Evolutionary conservation across 1,284 basidiomycete genomes (phyloP).

Genomic region (Coniferiporia sulphurascens): DNA sequence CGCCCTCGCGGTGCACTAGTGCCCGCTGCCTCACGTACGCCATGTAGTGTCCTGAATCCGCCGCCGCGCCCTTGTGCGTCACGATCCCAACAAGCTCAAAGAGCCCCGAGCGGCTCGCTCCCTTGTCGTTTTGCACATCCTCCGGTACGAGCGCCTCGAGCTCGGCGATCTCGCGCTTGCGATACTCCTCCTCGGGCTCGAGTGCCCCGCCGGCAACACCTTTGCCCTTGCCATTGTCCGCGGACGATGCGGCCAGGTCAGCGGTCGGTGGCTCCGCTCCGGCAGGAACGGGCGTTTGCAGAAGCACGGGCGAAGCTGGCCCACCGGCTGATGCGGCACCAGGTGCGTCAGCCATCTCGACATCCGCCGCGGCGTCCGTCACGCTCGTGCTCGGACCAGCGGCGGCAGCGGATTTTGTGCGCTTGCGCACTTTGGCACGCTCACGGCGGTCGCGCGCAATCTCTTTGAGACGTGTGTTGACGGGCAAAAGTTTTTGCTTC

Average conservation of each 20-base stretch:
- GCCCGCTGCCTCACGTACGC: slow-evolving; percentile 80
- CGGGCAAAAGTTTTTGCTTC: slow-evolving; percentile 64
- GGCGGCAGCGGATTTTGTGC: slow-evolving; percentile 49
- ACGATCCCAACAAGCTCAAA: slow-evolving; percentile 91
- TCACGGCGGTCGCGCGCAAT: slow-evolving; percentile 83
- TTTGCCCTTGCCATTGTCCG: slow-evolving; percentile 24
- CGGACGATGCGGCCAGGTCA: slow-evolving; percentile 25
- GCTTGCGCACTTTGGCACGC: slow-evolving; percentile 77
- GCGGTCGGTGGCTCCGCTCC: slow-evolving; percentile 26
- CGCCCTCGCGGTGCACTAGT: slow-evolving; percentile 38
- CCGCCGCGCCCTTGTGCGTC: slow-evolving; percentile 94
- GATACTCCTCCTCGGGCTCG: slow-evolving; percentile 56
- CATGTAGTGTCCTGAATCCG: slow-evolving; percentile 93
- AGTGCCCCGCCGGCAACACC: slow-evolving; percentile 36
- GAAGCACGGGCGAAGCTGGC: slow-evolving; percentile 23
- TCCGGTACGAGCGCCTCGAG: slow-evolving; percentile 60
- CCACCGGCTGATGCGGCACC: slow-evolving; percentile 25
- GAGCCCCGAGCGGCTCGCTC: slow-evolving; percentile 68
- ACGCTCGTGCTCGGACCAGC: slow-evolving; percentile 24
- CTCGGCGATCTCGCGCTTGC: slow-evolving; percentile 59
- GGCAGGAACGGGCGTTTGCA: slow-evolving; percentile 14
- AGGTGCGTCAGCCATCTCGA: slow-evolving; percentile 37
- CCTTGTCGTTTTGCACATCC: slow-evolving; percentile 63
- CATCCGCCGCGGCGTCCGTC: slow-evolving; percentile 25
- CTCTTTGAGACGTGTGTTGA: slow-evolving; percentile 69